Evolutionary conservation across 2,329 filamentous ascomycete genomes (phyloP).

Genomic region (Alternaria triticimaculans): DNA sequence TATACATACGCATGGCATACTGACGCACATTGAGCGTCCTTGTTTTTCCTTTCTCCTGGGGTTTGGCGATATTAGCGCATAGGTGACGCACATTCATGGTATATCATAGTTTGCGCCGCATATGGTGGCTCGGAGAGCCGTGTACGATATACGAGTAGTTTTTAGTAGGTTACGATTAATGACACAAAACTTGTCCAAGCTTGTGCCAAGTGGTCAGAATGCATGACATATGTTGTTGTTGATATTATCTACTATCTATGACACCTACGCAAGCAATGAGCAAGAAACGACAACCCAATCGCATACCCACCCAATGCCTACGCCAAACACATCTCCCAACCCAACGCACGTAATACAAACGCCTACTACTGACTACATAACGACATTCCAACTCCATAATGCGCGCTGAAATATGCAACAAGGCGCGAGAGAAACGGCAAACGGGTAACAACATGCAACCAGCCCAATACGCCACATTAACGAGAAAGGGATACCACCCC

Average conservation of each 20-base stretch:
- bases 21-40: neutral
- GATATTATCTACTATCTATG: neutral
- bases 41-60: neutral
- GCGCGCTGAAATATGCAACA: conserved; percentile 2
- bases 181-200: neutral
- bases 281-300: neutral
- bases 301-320: neutral
- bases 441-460: neutral
- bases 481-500: neutral
- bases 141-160: neutral
- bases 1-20: conserved; percentile 1
- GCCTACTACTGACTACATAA: neutral
- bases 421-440: neutral
- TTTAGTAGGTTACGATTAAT: neutral
- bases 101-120: neutral
- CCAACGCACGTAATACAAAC: neutral
- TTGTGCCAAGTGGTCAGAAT: neutral
- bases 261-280: neutral
- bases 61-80: neutral
- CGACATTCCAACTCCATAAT: neutral
- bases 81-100: neutral
- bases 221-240: neutral
- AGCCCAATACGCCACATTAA: neutral
- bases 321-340: neutral
- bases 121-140: neutral